A percentile compares a stretch with the other conserved stretches of the same genome.
phyloP scores from a whole-genome alignment of 176 grass and related monocot species.

The Zizania latifolia region DNA sequence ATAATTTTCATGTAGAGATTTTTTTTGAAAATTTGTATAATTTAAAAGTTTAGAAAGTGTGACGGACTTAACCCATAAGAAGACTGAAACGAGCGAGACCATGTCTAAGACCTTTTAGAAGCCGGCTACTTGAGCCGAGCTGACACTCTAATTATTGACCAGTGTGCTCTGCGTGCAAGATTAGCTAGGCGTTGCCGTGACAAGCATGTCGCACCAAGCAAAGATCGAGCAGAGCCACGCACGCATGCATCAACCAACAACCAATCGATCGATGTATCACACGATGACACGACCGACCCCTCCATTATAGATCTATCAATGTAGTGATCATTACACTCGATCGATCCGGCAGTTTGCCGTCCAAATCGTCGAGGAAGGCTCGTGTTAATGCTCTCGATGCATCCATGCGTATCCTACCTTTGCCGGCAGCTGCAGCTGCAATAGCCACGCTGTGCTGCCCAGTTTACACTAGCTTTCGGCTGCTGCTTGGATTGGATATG shows the following conservation, averaged over 20 bases:
- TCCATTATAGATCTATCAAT: not conserved
- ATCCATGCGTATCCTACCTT: too few species aligned
- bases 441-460: too few species aligned
- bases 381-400: slow-evolving; percentile 31
- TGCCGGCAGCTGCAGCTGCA: too few species aligned
- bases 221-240: not conserved
- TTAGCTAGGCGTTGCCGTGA: not conserved
- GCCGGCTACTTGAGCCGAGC: not conserved
- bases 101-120: slow-evolving; percentile 26
- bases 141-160: not conserved
- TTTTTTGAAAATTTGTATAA: too few species aligned
- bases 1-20: too few species aligned
- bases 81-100: too few species aligned
- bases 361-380: slow-evolving; percentile 16
- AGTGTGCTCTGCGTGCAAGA: not conserved
- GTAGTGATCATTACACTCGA: too few species aligned
- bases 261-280: not conserved
- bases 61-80: too few species aligned
- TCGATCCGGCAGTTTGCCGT: slow-evolving; percentile 11
- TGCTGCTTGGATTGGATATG: too few species aligned
- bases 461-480: too few species aligned
- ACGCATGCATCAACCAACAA: not conserved
- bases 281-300: not conserved
- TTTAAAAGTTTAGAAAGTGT: too few species aligned
- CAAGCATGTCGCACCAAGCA: not conserved